Conservation (phyloP, 2,329 filamentous ascomycete species). For the Aspergillus eucalypticola region DNA sequence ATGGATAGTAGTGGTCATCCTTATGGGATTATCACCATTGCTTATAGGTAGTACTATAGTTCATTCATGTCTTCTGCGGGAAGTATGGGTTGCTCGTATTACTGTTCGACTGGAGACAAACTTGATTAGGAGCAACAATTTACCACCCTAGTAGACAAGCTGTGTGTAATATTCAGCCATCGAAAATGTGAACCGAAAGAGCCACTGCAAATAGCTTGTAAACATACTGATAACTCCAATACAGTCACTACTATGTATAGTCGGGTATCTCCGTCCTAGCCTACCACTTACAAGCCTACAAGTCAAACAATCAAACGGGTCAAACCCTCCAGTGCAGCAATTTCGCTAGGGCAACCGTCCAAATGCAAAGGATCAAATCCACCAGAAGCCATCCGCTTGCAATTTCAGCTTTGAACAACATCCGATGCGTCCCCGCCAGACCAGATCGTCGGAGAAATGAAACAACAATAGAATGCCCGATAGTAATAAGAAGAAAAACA, state of each 20-base stretch:
- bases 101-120: too few relatives aligned
- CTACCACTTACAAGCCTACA: neutral
- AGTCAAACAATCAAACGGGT: neutral
- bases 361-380: neutral
- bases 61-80: too few relatives aligned
- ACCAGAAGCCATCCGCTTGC: neutral
- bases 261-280: constrained; percentile 1
- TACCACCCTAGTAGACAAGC: too few relatives aligned
- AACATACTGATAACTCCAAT: too few relatives aligned
- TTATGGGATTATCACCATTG: too few relatives aligned
- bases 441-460: constrained; percentile 12
- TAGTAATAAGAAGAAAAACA: constrained; percentile 1
- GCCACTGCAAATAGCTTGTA: too few relatives aligned
- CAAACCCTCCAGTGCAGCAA: neutral
- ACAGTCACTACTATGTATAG: neutral
- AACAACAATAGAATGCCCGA: constrained; percentile 8
- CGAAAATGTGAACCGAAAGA: too few relatives aligned
- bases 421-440: constrained; percentile 15
- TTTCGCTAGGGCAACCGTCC: neutral
- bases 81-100: too few relatives aligned
- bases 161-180: too few relatives aligned
- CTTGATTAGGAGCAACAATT: too few relatives aligned
- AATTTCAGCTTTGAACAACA: constrained; percentile 3
- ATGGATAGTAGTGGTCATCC: too few relatives aligned
- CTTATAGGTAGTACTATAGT: too few relatives aligned